Percentiles rank a stretch among this genome's conserved stretches.
phyloP scores from a whole-genome alignment of 225 moss, liverwort and hornwort species.

The Physcomitrellopsis africana region DNA sequence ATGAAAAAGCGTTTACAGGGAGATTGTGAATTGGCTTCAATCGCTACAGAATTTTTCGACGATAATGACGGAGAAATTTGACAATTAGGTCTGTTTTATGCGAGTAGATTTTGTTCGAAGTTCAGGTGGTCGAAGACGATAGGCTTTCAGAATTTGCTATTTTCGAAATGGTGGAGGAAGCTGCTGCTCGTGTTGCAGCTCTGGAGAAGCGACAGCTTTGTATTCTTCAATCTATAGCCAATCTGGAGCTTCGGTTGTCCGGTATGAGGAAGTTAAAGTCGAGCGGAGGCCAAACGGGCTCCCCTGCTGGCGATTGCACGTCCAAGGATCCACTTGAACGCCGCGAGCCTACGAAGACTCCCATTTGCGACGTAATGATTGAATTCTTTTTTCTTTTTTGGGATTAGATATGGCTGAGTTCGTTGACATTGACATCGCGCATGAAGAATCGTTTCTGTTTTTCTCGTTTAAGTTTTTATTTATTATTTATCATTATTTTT shows the following conservation, averaged over 20 bases:
- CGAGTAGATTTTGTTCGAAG: no score
- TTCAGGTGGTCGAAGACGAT: no score
- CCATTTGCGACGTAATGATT: constrained; percentile 28
- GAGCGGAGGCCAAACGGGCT: background rate
- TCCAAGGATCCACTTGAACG: constrained; percentile 20
- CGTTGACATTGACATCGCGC: background rate
- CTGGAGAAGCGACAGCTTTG: constrained; percentile 39
- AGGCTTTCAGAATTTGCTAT: no score
- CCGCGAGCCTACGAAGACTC: constrained; percentile 8
- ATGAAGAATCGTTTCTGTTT: constrained; percentile 1
- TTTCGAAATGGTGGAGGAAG: constrained; percentile 34
- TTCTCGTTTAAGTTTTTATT: constrained; percentile 13
- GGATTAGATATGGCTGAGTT: background rate
- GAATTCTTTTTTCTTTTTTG: background rate
- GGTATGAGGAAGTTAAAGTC: background rate
- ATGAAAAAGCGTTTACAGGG: no score
- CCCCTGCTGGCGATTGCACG: background rate
- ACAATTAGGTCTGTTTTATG: no score
- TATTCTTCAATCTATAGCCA: constrained; percentile 30
- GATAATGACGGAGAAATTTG: no score
- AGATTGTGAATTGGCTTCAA: no score
- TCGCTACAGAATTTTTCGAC: no score
- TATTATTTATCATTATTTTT: background rate
- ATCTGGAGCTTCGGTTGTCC: constrained; percentile 20
- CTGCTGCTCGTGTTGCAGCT: constrained; percentile 21